These are phyloP conservation scores for Biscogniauxia sp. DNA, from an alignment of 2,329 filamentous ascomycete species.

Conservation along the genomic window DNA sequence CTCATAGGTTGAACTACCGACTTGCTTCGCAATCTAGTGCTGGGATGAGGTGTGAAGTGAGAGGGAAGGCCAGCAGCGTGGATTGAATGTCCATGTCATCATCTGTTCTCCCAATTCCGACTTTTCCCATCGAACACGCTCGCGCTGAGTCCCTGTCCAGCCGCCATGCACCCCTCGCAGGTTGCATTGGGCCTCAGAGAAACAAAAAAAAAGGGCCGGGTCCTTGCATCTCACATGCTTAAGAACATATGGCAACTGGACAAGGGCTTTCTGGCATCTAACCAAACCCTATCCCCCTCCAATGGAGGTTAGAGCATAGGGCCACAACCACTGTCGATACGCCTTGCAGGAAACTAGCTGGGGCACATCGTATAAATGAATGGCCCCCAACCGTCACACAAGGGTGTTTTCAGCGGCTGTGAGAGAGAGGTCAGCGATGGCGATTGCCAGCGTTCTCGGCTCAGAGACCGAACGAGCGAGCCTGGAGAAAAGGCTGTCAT, in stretches of 20 bases:
- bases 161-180: background rate
- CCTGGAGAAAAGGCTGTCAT: background rate
- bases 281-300: background rate
- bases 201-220: background rate
- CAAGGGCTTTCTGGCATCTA: background rate
- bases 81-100: background rate
- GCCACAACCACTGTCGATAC: background rate
- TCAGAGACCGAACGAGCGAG: background rate
- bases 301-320: background rate
- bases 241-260: background rate
- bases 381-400: background rate
- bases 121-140: background rate
- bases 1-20: no score
- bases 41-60: no score
- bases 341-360: background rate
- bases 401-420: background rate
- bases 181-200: background rate
- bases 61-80: background rate
- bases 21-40: no score
- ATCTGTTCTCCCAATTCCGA: background rate
- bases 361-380: background rate
- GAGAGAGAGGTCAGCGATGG: background rate
- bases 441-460: background rate
- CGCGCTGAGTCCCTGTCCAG: background rate
- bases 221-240: background rate